Conservation (phyloP, 2,329 filamentous ascomycete species). For the Diaporthe humulicola region DNA sequence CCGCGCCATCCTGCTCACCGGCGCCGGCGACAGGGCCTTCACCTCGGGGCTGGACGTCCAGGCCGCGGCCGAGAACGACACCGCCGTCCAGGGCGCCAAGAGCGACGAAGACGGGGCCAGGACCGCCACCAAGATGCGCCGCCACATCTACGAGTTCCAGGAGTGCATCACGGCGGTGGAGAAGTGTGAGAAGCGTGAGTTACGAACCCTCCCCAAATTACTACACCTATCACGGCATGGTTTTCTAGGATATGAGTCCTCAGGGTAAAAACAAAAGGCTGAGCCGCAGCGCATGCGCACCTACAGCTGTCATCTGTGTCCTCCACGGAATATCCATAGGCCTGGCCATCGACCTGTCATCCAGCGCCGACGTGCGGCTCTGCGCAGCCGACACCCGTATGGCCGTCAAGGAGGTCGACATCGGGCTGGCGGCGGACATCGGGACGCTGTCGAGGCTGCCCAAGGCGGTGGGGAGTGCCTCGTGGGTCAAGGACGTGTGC, state of each 20-base stretch:
- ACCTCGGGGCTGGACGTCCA: slow-evolving; percentile 88
- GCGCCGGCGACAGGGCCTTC: slow-evolving; percentile 86
- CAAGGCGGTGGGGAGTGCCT: slow-evolving; percentile 77
- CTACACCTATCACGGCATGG: not conserved
- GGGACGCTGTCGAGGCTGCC: slow-evolving; percentile 81
- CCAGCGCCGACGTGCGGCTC: slow-evolving; percentile 79
- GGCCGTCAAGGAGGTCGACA: slow-evolving; percentile 85
- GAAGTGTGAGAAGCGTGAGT: slow-evolving; percentile 87
- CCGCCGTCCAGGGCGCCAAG: slow-evolving; percentile 54
- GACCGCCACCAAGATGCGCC: slow-evolving; percentile 71
- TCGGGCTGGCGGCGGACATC: slow-evolving; percentile 84
- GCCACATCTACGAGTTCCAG: slow-evolving; percentile 85
- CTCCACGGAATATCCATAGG: slow-evolving; percentile 85
- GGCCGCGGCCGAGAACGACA: slow-evolving; percentile 68
- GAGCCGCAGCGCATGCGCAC: not conserved
- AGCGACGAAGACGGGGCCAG: slow-evolving; percentile 70
- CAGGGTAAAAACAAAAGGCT: not conserved
- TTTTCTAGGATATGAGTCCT: not conserved
- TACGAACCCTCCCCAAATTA: not conserved
- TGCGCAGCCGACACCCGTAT: slow-evolving; percentile 71
- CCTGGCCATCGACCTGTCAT: slow-evolving; percentile 80
- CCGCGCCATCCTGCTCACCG: slow-evolving; percentile 83
- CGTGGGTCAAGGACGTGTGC: slow-evolving; percentile 85
- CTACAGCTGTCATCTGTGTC: slow-evolving; percentile 81
- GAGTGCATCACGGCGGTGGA: slow-evolving; percentile 81